A percentile compares a stretch with the other conserved stretches of the same genome.
Evolutionary conservation across 1,139 yeast genomes (phyloP).

Genomic region (Yamadazyma sp.): DNA sequence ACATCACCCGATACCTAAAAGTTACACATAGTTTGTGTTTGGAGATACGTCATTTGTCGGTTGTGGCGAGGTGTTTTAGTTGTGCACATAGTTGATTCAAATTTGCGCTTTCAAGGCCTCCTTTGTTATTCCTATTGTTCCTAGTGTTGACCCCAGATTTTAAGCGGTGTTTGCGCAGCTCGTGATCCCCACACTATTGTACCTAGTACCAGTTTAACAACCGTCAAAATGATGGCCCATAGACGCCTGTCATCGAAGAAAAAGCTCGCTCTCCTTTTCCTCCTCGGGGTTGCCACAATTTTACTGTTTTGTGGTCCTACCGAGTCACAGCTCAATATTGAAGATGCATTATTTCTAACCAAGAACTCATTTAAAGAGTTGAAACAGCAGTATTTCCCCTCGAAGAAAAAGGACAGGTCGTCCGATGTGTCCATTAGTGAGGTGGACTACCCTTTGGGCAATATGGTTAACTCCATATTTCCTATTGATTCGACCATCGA

Average conservation of each 20-base stretch:
- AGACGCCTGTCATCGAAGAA: neutral
- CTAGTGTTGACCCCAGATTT: neutral
- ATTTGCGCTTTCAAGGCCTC: no score
- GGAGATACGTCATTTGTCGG: neutral
- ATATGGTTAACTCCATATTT: constrained; percentile 40
- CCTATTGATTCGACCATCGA: constrained; percentile 40
- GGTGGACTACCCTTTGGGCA: constrained; percentile 37
- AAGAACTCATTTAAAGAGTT: constrained; percentile 27
- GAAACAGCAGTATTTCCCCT: constrained; percentile 17
- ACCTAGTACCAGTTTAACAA: neutral
- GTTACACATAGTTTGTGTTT: neutral
- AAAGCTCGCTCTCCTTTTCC: neutral
- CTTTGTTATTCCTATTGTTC: no score
- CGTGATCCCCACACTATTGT: neutral
- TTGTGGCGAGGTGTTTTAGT: no score
- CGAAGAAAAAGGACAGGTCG: neutral
- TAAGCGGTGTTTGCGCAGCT: neutral
- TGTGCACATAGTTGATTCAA: no score
- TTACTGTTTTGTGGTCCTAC: neutral
- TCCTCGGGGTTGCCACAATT: neutral
- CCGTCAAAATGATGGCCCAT: neutral
- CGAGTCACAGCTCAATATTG: constrained; percentile 16
- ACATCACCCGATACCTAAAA: neutral
- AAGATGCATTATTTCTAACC: constrained; percentile 29
- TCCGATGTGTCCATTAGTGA: constrained; percentile 14